Evolutionary conservation across 805 yeast genomes (phyloP).

Genomic region (Schizosaccharomyces octosporus): DNA sequence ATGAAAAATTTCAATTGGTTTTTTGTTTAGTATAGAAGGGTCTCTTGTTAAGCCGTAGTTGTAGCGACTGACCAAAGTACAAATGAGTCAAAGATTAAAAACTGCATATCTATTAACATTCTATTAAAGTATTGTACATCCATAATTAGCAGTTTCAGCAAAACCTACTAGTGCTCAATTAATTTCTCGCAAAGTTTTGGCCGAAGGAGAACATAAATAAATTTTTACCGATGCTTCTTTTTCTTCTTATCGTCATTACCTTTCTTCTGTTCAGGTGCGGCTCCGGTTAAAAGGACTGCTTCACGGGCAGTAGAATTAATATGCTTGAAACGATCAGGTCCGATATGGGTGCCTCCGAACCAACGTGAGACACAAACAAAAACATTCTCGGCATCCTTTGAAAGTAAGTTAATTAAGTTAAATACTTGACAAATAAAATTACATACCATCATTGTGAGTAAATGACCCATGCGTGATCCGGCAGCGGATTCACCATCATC

Average conservation of each 20-base stretch:
- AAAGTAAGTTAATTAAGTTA: background rate
- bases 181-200: background rate
- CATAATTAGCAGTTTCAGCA: background rate
- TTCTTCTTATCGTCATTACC: conserved; percentile 14
- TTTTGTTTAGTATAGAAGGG: no score
- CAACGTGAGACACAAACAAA: conserved; percentile 73
- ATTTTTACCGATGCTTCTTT: conserved; percentile 7
- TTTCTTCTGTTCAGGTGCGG: conserved; percentile 21
- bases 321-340: conserved; percentile 78
- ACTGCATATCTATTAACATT: no score
- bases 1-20: no score
- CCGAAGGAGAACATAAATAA: no score
- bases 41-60: no score
- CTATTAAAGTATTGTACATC: background rate
- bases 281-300: conserved; percentile 24
- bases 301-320: conserved; percentile 75
- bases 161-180: background rate
- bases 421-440: background rate
- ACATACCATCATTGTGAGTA: conserved; percentile 7
- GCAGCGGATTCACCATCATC: conserved; percentile 97
- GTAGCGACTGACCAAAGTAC: no score
- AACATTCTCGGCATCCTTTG: conserved; percentile 50
- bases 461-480: conserved; percentile 20
- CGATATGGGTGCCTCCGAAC: conserved; percentile 80
- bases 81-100: no score